Conservation (phyloP, 108 stramenopile genomes). For the Phaeodactylum tricornutum region DNA sequence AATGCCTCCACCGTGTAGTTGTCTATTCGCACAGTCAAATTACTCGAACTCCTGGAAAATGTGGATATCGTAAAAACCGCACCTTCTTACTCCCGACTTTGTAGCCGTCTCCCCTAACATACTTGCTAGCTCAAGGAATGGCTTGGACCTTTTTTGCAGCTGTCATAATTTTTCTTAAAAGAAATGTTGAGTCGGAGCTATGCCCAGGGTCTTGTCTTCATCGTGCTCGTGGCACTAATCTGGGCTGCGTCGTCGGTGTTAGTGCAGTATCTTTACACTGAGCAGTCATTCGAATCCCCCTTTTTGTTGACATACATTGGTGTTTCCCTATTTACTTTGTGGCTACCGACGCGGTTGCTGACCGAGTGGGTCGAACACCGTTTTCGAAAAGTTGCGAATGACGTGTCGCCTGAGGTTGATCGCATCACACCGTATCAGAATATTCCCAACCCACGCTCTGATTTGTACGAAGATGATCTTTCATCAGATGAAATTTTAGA, state of each 20-base stretch:
- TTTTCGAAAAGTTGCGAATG: not conserved
- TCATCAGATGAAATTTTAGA: not conserved
- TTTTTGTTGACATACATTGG: conserved; percentile 90
- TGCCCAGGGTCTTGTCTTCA: conserved; percentile 72
- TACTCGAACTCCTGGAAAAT: too few species aligned
- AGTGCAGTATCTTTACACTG: conserved; percentile 73
- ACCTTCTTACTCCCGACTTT: too few species aligned
- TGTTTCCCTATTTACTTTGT: conserved; percentile 64
- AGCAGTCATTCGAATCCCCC: conserved; percentile 74
- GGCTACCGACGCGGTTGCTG: conserved; percentile 41
- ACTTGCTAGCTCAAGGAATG: too few species aligned
- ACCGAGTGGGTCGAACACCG: conserved; percentile 17
- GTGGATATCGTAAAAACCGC: too few species aligned
- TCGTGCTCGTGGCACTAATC: conserved; percentile 65
- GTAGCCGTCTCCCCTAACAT: too few species aligned
- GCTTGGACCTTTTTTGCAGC: too few species aligned
- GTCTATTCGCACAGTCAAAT: too few species aligned
- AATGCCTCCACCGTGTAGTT: too few species aligned
- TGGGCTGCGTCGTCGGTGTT: conserved; percentile 81
- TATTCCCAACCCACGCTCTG: not conserved
- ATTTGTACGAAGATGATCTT: conserved; percentile 1
- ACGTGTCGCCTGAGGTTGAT: too few species aligned
- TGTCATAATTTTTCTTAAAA: too few species aligned
- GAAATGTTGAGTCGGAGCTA: too few species aligned
- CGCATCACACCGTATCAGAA: not conserved